phyloP scores from a whole-genome alignment of 2,329 filamentous ascomycete genomes.

The Colletotrichum australisinense region DNA sequence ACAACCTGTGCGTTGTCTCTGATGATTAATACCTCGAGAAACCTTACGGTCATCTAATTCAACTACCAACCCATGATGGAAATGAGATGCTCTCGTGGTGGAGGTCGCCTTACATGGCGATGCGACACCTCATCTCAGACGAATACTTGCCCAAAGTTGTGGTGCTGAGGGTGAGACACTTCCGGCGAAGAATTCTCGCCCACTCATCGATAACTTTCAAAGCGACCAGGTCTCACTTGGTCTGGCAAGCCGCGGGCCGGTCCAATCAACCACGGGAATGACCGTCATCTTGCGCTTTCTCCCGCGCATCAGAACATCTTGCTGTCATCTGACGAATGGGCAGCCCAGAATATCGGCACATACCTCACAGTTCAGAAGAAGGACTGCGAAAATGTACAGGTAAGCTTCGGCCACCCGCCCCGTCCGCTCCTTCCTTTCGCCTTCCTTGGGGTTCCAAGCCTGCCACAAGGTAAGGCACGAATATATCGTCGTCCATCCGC shows the following conservation, averaged over 20 bases:
- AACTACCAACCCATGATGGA: not conserved
- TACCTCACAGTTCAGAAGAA: not conserved
- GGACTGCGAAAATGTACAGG: not conserved
- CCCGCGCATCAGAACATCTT: not conserved
- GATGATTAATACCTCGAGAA: not conserved
- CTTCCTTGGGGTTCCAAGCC: not conserved
- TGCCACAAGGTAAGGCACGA: not conserved
- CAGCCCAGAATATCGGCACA: not conserved
- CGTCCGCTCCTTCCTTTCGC: not conserved
- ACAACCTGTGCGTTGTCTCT: not conserved
- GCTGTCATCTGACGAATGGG: not conserved
- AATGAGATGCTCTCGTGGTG: not conserved
- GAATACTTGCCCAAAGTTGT: not conserved
- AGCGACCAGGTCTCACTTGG: not conserved
- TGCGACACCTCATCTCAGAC: not conserved
- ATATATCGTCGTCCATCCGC: not conserved
- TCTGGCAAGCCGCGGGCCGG: not conserved
- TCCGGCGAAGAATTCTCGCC: not conserved
- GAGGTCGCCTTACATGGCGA: not conserved
- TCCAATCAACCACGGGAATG: conserved; percentile 19
- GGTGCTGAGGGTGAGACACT: no score
- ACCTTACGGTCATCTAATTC: not conserved
- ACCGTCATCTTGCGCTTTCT: conserved; percentile 7
- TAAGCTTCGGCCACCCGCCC: conserved; percentile 1
- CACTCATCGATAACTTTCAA: not conserved